Evolutionary conservation across 768 basidiomycete species (phyloP).

Genomic region (Amanita jacksonii): DNA sequence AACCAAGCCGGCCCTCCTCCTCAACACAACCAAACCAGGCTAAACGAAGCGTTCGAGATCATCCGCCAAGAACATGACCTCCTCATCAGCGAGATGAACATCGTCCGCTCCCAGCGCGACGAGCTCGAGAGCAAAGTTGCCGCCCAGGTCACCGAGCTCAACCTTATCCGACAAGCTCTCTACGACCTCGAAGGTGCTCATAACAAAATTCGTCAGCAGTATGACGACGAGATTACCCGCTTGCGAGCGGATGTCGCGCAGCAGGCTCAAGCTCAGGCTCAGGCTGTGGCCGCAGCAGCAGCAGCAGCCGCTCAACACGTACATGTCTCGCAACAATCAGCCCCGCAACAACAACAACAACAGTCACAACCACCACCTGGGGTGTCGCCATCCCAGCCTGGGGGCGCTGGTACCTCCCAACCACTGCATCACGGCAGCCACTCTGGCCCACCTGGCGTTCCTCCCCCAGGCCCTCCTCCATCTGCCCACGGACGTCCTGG

Average conservation of each 20-base stretch:
- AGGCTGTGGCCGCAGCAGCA: slow-evolving; percentile 12
- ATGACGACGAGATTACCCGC: slow-evolving; percentile 74
- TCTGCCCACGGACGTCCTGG: slow-evolving; percentile 11
- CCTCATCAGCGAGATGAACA: slow-evolving; percentile 55
- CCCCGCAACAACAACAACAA: slow-evolving; percentile 16
- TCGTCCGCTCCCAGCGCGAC: slow-evolving; percentile 69
- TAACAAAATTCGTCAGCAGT: slow-evolving; percentile 74
- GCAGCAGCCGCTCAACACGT: slow-evolving; percentile 6
- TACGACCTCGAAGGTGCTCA: slow-evolving; percentile 91
- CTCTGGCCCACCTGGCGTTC: slow-evolving; percentile 5
- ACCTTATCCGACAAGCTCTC: slow-evolving; percentile 79
- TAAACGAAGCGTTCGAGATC: slow-evolving; percentile 73
- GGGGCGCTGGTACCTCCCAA: slow-evolving; percentile 2
- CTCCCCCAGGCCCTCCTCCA: too few relatives aligned
- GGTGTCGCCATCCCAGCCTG: neutral
- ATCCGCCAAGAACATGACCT: slow-evolving; percentile 81
- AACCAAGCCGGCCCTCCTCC: slow-evolving; percentile 24
- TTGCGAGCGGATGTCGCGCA: slow-evolving; percentile 45
- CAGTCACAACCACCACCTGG: slow-evolving; percentile 4
- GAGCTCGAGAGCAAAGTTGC: slow-evolving; percentile 88
- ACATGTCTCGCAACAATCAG: slow-evolving; percentile 11
- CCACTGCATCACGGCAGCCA: neutral
- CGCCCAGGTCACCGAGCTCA: slow-evolving; percentile 82
- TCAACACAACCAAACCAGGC: slow-evolving; percentile 23
- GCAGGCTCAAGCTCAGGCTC: slow-evolving; percentile 32